Evolutionary conservation across 352 stramenopile species (phyloP), one percentile per base, ranked within the genome.

Genomic region (Thraustochytrium striatum): DNA sequence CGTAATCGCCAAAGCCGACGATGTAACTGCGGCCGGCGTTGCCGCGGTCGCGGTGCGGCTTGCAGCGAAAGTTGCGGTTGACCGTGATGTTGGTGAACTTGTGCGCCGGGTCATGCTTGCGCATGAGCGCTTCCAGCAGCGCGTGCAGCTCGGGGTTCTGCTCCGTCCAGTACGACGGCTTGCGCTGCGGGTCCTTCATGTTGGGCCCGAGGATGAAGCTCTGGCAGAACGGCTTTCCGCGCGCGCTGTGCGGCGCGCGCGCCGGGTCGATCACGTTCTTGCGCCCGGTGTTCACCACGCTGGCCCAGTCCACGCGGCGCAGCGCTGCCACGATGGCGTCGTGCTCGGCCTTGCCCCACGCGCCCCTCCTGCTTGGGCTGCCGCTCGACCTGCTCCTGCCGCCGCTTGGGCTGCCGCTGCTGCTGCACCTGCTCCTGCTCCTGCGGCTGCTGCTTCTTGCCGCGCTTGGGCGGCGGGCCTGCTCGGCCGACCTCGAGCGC

Each of bases 81-180:
- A 79, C 53, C 16, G 69, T 79, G 30, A 79, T 79, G 33, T 79
- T 79, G 19, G 69, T 79, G 36, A 79, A 79, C 57, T 65, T 1
- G 55, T 79, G 69, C 3, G 21, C 38, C 8, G 69, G 69, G 36
- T 79, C 69, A 38, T 28, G 28, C 50, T 55, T 55, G 9, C 21
- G 9, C 69, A 79, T 79, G 2, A 69, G 36, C 33, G 59, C 36
- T 35, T 52, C 44, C 32, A 79, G 57, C 55, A 69, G 44, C 3
- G 28, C 16, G 25, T 35, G 72, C 30, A 79, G 69, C 53, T 69
- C 47, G 0, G 69, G 69, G 69, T 79, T 79, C 55, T 79, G 69
- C 57, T 79, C 69, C 5, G 69, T 79, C 69, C 69, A 79, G 69
- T 41, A 79, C 35, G 35, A 65, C 33, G 69, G 69, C 3, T 28